A percentile compares a stretch with the other conserved stretches of the same genome.
Evolutionary conservation across 2,329 filamentous ascomycete genomes (phyloP).

Genomic region (Microsporum audouinii): DNA sequence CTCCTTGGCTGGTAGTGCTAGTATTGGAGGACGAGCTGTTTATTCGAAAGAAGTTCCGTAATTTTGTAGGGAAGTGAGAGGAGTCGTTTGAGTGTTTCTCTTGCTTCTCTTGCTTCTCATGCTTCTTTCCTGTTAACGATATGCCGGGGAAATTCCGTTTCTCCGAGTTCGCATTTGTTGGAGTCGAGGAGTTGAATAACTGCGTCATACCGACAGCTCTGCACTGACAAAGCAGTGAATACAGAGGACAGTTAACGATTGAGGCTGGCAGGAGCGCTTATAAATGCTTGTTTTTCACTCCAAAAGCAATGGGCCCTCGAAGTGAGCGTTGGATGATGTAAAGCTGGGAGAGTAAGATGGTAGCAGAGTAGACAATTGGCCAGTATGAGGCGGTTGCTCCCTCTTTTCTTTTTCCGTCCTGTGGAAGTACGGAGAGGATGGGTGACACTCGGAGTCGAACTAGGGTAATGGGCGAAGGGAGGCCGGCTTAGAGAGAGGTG

Average conservation of each 20-base stretch:
- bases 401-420: constrained; percentile 5
- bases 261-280: neutral
- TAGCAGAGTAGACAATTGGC: neutral
- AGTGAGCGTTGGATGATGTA: constrained; percentile 11
- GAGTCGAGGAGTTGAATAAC: constrained; percentile 29
- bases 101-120: neutral
- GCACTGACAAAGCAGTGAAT: constrained; percentile 3
- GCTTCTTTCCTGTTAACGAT: constrained; percentile 35
- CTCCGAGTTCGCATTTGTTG: constrained; percentile 33
- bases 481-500: neutral
- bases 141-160: constrained; percentile 38
- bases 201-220: constrained; percentile 29
- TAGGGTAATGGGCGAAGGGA: neutral
- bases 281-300: neutral
- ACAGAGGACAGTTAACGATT: neutral
- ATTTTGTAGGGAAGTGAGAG: constrained; percentile 48
- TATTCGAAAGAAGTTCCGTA: constrained; percentile 61
- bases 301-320: neutral
- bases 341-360: constrained; percentile 11
- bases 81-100: constrained; percentile 33
- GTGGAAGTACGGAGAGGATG: neutral
- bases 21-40: constrained; percentile 35
- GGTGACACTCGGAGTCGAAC: neutral
- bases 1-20: constrained; percentile 17
- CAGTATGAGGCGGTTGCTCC: neutral